A percentile compares a stretch with the other conserved stretches of the same genome.
phyloP scores from a whole-genome alignment of 305 asterid species.

The Lippia alba region DNA sequence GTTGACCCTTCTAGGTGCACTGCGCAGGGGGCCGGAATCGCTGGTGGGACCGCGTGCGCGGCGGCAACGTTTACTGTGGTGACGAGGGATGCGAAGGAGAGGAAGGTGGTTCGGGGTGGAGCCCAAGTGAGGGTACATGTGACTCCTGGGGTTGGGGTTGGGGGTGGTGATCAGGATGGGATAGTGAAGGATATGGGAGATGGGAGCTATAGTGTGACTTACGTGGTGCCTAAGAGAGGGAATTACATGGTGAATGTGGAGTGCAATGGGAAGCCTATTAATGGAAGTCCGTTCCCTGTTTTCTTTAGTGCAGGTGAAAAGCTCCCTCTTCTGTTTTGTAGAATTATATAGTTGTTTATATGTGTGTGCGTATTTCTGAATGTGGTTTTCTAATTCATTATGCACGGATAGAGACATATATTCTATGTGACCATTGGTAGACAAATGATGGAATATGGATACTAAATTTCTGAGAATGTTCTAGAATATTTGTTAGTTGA shows the following conservation, averaged over 20 bases:
- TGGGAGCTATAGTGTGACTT: constrained; percentile 86
- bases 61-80: constrained; percentile 77
- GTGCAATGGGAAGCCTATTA: constrained; percentile 89
- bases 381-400: constrained; percentile 16
- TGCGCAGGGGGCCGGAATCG: constrained; percentile 91
- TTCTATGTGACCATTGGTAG: too few relatives aligned
- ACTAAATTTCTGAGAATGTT: too few relatives aligned
- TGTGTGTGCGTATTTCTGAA: constrained; percentile 8
- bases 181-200: constrained; percentile 93
- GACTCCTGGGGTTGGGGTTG: constrained; percentile 90
- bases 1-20: constrained; percentile 88
- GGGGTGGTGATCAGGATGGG: constrained; percentile 83
- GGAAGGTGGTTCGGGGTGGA: constrained; percentile 87
- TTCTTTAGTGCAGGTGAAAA: constrained; percentile 86
- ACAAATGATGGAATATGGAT: too few relatives aligned
- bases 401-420: neutral
- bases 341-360: constrained; percentile 9
- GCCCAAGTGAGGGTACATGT: constrained; percentile 79
- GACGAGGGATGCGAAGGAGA: constrained; percentile 78
- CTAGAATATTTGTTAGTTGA: too few relatives aligned
- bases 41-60: constrained; percentile 92
- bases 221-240: constrained; percentile 88
- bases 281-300: constrained; percentile 99
- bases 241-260: constrained; percentile 95
- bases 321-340: neutral